Evolutionary conservation across 257 asterid species (phyloP), one percentile per base, ranked within the genome.

Genomic region (Solanum commersonii): DNA sequence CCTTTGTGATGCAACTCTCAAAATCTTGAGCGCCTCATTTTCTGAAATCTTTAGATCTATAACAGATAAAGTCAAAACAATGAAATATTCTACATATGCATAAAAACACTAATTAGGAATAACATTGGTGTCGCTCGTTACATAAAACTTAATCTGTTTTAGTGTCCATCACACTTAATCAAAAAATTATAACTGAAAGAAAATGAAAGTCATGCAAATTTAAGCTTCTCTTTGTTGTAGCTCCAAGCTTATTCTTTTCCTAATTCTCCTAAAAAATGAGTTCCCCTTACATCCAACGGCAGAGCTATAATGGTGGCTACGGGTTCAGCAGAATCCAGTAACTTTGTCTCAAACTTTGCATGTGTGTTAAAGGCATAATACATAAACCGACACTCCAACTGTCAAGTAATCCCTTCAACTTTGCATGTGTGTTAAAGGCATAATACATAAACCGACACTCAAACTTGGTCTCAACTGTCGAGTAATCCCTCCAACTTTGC

Each of bases 11-110:
- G 90, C 95, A 86, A 89, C 93, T 88, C 90, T 94, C 88, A 95
- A 87, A 90, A 95, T 94, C 88, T 85, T 93, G 87, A 46, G 90
- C 33, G 95, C 96, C 91, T 95, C 98, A 46, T 86, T 89, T 89
- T 94, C 99, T 63, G 97, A 88, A 89, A 96, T 92, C 72, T 90
- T 92, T 94, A 96, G 92, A 88, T 93, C 99, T 96, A 87, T 46
- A 12, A 38, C 56, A 71, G 33, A 29, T 9, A 15, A 49, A 44
- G 42, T 49, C 33, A 77, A 34, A 77, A 87, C 35, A 31, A 44
- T 25, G 63, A 16, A 60, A 52, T n/a, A 27, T 46, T 79, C 3
- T 81, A 3, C 13, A 44, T 49, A 29, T 5, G 86, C 44, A 82
- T 2, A 20, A 46, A 31, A 46, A 29, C 29, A 81, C 4, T 2